A percentile compares a stretch with the other conserved stretches of the same genome.
phyloP scores from a whole-genome alignment of 1,284 basidiomycete genomes.

The Stereum hirsutum region DNA sequence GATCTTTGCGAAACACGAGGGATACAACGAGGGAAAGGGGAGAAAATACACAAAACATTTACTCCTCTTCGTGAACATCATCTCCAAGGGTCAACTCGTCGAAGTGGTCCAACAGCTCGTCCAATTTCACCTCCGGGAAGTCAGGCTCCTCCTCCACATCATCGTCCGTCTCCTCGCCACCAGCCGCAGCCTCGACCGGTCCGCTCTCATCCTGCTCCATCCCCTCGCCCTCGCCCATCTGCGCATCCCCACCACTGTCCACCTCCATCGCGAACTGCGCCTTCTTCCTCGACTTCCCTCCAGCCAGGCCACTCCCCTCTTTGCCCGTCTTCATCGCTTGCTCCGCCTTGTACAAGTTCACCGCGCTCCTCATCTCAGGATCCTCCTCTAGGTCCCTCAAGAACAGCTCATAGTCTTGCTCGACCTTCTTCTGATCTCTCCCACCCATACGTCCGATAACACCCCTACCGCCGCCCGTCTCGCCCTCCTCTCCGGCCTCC shows the following conservation, averaged over 20 bases:
- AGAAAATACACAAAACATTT: conserved; percentile 7
- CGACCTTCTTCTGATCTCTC: conserved; percentile 88
- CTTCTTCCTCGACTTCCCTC: conserved; percentile 38
- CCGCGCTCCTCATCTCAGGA: conserved; percentile 80
- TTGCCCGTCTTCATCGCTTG: conserved; percentile 28
- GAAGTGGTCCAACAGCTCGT: conserved; percentile 90
- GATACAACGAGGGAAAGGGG: not conserved
- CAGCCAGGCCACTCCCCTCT: conserved; percentile 34
- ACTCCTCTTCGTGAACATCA: conserved; percentile 25
- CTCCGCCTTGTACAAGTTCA: conserved; percentile 81
- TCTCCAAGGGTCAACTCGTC: conserved; percentile 71
- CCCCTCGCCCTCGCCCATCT: conserved; percentile 14
- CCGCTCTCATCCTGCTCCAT: too few species aligned
- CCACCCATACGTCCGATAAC: conserved; percentile 88
- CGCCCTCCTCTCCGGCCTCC: conserved; percentile 80
- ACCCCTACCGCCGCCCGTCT: conserved; percentile 68
- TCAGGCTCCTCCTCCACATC: conserved; percentile 77
- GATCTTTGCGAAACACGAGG: too few species aligned
- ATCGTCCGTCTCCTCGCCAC: conserved; percentile 38
- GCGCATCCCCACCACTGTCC: conserved; percentile 32
- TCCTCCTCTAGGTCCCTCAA: conserved; percentile 95
- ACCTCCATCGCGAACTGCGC: conserved; percentile 67
- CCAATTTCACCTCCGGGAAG: conserved; percentile 82
- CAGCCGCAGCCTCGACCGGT: conserved; percentile 21
- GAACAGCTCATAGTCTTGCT: conserved; percentile 96